A percentile compares a stretch with the other conserved stretches of the same genome.
phyloP scores from a whole-genome alignment of 2,329 filamentous ascomycete genomes.

The Tolypocladium sp. region DNA sequence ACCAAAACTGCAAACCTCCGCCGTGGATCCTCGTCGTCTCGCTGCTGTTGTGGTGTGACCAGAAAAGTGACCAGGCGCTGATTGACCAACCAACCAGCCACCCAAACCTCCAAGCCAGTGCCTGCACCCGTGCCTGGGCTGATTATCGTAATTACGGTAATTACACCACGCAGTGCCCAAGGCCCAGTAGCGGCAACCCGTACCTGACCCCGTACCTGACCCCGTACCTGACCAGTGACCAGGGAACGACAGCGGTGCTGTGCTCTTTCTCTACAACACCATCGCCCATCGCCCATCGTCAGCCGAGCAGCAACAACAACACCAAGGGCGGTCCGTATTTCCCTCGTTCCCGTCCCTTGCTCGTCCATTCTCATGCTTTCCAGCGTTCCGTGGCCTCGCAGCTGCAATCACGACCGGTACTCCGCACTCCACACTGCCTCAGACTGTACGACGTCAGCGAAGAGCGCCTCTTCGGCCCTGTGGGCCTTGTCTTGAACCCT shows the following conservation, averaged over 20 bases:
- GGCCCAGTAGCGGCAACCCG: neutral
- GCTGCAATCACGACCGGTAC: neutral
- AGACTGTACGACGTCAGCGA: slow-evolving; percentile 1
- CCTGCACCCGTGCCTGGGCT: slow-evolving; percentile 3
- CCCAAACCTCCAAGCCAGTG: neutral
- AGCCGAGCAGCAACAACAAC: neutral
- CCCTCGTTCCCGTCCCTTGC: neutral
- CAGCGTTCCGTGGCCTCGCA: neutral
- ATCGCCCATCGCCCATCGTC: neutral
- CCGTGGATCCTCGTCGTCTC: neutral
- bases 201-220: neutral
- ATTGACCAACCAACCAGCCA: neutral
- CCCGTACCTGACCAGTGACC: neutral
- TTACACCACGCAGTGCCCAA: slow-evolving; percentile 1
- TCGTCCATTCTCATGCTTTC: neutral
- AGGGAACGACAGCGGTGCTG: neutral
- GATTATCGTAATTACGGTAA: slow-evolving; percentile 14
- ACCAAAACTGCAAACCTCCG: neutral
- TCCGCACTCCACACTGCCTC: neutral
- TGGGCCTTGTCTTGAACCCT: slow-evolving; percentile 1
- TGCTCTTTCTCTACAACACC: neutral
- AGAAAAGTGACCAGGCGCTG: neutral
- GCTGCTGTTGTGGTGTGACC: neutral
- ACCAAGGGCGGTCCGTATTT: neutral
- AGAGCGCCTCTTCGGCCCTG: neutral